A percentile compares a stretch with the other conserved stretches of the same genome.
phyloP scores from a whole-genome alignment of 2,329 filamentous ascomycete species.

The Knoxdaviesia capensis region DNA sequence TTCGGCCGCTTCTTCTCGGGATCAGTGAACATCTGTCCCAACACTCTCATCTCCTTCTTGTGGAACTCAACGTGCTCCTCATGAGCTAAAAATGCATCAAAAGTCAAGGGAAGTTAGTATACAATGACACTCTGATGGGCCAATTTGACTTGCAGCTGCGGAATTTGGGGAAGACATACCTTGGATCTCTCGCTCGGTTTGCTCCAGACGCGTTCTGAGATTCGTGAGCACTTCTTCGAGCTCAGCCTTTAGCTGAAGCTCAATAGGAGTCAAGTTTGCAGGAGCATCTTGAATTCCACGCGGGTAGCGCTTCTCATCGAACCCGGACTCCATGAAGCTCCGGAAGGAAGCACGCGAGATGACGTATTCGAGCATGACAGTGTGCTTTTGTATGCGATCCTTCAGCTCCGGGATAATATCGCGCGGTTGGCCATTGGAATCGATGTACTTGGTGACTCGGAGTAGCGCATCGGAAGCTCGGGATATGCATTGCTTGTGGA shows the following conservation, averaged over 20 bases:
- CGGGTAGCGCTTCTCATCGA: slow-evolving; percentile 17
- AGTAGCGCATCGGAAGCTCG: background rate
- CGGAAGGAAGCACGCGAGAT: slow-evolving; percentile 9
- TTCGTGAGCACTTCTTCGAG: slow-evolving; percentile 10
- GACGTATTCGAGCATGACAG: background rate
- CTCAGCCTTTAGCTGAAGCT: slow-evolving; percentile 9
- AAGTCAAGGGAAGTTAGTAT: background rate
- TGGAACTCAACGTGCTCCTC: slow-evolving; percentile 2
- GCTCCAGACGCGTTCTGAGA: slow-evolving; percentile 12
- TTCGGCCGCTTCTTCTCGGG: slow-evolving; percentile 16
- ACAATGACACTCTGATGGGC: too few relatives aligned
- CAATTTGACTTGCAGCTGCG: background rate
- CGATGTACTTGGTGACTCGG: background rate
- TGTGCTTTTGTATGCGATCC: background rate
- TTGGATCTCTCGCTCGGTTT: slow-evolving; percentile 7
- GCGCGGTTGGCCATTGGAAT: too few relatives aligned
- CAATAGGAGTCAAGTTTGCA: slow-evolving; percentile 10
- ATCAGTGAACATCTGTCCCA: slow-evolving; percentile 18
- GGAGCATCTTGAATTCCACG: slow-evolving; percentile 17
- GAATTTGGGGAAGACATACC: background rate
- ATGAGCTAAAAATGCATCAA: background rate
- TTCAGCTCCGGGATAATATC: background rate
- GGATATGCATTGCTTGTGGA: slow-evolving; percentile 2
- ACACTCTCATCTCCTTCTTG: slow-evolving; percentile 14
- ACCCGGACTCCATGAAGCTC: slow-evolving; percentile 16